Evolutionary conservation across 768 basidiomycete species (phyloP), one percentile per base, ranked within the genome.

Genomic region (Baorangia bicolor): DNA sequence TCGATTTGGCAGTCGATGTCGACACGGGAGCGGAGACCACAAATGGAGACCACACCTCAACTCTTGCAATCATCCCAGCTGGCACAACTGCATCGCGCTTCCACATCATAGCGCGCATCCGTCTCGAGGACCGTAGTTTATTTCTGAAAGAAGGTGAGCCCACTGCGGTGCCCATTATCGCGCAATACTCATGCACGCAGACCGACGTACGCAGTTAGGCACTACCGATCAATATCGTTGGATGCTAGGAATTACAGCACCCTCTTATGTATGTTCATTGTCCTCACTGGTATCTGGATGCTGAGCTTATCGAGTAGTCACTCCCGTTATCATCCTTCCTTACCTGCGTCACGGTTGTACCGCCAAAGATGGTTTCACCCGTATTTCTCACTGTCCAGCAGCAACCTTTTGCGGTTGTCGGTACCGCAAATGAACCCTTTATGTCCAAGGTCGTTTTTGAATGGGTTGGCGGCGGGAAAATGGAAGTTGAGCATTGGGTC

Each of bases 401-500:
- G 16, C 73, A 72, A 23, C 77, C 80, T 18, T 81, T 78, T 49
- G 69, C 71, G 20, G 67, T 75, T 3, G 65, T 73, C 6, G 69
- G 76, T 49, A 77, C 75, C 18, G 70, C 79, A 18, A 74, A 78
- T 53, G 71, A 69, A 47, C 76, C 80, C 0, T 81, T 81, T 53
- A 71, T 80, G 44, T 79, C 79, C 5, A 68, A 70, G 21, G 61
- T 81, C 20, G 64, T 66, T 1, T 67, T 81, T 33, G 62, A 67
- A 35, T 81, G 77, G 78, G 71, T 64, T 25, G 77, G 77, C 14
- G 64, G 66, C 21, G 72, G 73, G 47, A 82, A 78, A 58, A 72
- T 74, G 57, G 75, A 75, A 43, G 67, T 82, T 18, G 79, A 81
- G 10, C 80, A 82, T 49, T 83, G 80, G 80, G 73, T 82, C 8